Percentiles rank a stretch among this genome's conserved stretches.
Conservation (phyloP, 345 rosid genomes). For the Eucalyptus viminalis region DNA sequence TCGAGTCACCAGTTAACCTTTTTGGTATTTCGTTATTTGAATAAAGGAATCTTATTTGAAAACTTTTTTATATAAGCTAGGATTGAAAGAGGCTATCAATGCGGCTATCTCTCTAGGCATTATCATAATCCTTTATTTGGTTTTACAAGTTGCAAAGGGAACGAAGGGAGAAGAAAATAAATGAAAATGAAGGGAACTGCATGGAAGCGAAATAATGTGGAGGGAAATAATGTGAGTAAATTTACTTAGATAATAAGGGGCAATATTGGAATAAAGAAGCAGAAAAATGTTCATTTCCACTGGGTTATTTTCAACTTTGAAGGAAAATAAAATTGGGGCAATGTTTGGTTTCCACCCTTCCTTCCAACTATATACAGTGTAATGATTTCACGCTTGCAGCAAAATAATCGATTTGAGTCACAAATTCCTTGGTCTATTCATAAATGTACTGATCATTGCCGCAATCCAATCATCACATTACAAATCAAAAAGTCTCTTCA, state of each 20-base stretch:
- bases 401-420: not conserved
- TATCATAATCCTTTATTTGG: not conserved
- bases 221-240: too few species aligned
- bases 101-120: not conserved
- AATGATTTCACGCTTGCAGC: not conserved
- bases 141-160: too few species aligned
- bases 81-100: not conserved
- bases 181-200: too few species aligned
- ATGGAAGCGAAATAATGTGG: too few species aligned
- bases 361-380: not conserved
- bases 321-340: too few species aligned
- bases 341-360: not conserved
- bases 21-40: not conserved
- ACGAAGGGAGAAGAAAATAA: too few species aligned
- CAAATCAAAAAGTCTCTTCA: not conserved
- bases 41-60: not conserved
- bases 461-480: not conserved
- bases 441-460: fast-evolving
- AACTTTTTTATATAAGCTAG: too few species aligned
- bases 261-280: too few species aligned
- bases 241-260: too few species aligned
- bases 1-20: not conserved
- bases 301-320: too few species aligned
- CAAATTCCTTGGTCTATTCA: not conserved
- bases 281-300: too few species aligned